These are phyloP conservation scores for Emmonsiellopsis sp. DNA, from an alignment of 2,329 filamentous ascomycete genomes.

Conservation along the genomic window DNA sequence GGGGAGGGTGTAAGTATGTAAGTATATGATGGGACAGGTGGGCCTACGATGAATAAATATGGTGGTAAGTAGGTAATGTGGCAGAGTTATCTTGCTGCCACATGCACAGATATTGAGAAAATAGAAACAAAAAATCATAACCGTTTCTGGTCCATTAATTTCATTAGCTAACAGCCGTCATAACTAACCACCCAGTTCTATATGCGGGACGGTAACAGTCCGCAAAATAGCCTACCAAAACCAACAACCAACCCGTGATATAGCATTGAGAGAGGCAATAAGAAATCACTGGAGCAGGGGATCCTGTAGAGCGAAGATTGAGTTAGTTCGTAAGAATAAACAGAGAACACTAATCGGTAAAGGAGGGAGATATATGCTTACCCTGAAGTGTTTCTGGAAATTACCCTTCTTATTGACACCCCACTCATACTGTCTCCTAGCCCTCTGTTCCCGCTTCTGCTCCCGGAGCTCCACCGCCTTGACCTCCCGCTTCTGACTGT, in stretches of 20 bases:
- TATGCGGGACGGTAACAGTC: neutral
- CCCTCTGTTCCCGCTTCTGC: slow-evolving; percentile 54
- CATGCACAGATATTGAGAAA: too few species aligned
- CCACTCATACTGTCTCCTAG: slow-evolving; percentile 56
- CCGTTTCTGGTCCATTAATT: too few species aligned
- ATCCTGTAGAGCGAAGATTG: slow-evolving; percentile 29
- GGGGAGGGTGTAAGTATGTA: too few species aligned
- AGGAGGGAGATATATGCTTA: slow-evolving; percentile 27
- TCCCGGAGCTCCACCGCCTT: slow-evolving; percentile 59
- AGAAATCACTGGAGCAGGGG: slow-evolving; percentile 41
- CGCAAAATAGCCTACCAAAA: neutral
- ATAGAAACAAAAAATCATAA: too few species aligned
- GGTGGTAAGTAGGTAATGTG: too few species aligned
- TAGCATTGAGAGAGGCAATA: neutral
- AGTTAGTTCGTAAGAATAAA: slow-evolving; percentile 13
- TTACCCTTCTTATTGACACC: slow-evolving; percentile 66
- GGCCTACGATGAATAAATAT: too few species aligned
- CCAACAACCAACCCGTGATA: neutral
- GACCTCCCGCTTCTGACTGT: slow-evolving; percentile 64
- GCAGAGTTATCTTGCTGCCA: too few species aligned
- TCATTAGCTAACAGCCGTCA: too few species aligned
- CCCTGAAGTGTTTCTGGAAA: slow-evolving; percentile 66
- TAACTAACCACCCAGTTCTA: too few species aligned
- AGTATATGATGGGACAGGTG: too few species aligned
- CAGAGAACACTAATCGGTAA: neutral